A percentile compares a stretch with the other conserved stretches of the same genome.
phyloP scores from a whole-genome alignment of 2,329 filamentous ascomycete genomes.

The Pseudocercospora vitis region DNA sequence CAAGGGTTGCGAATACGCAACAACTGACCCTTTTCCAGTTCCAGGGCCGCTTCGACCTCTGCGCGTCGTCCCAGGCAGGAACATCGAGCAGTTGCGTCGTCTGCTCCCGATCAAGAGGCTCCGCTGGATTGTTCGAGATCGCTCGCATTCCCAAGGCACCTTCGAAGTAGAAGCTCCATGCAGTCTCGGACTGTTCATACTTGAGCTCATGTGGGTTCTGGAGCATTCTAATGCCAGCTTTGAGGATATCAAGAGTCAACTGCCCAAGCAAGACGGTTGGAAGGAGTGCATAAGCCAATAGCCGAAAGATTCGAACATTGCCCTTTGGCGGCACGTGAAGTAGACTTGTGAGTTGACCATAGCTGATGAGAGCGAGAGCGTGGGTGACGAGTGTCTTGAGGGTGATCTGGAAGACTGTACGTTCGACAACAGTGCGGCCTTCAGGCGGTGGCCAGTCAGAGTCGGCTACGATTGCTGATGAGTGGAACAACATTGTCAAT shows the following conservation, averaged over 20 bases:
- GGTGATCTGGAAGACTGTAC: constrained; percentile 2
- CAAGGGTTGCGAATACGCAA: neutral
- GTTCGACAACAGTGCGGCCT: neutral
- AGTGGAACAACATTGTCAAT: too few species aligned
- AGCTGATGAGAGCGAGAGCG: constrained; percentile 10
- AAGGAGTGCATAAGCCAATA: constrained; percentile 8
- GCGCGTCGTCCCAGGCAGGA: neutral
- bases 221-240: neutral
- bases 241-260: constrained; percentile 5
- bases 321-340: constrained; percentile 8
- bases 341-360: constrained; percentile 3
- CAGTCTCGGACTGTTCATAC: neutral
- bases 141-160: constrained; percentile 7
- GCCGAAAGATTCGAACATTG: constrained; percentile 6
- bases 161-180: constrained; percentile 4
- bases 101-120: neutral
- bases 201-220: constrained; percentile 10
- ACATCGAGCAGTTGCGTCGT: neutral
- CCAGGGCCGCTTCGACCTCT: neutral
- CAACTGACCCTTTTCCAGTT: constrained; percentile 1
- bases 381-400: constrained; percentile 13
- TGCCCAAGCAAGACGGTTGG: constrained; percentile 2
- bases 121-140: neutral
- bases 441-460: neutral
- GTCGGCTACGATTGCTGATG: neutral